phyloP scores from a whole-genome alignment of 2,329 filamentous ascomycete species.

The Graphiopsis chlorocephala region DNA sequence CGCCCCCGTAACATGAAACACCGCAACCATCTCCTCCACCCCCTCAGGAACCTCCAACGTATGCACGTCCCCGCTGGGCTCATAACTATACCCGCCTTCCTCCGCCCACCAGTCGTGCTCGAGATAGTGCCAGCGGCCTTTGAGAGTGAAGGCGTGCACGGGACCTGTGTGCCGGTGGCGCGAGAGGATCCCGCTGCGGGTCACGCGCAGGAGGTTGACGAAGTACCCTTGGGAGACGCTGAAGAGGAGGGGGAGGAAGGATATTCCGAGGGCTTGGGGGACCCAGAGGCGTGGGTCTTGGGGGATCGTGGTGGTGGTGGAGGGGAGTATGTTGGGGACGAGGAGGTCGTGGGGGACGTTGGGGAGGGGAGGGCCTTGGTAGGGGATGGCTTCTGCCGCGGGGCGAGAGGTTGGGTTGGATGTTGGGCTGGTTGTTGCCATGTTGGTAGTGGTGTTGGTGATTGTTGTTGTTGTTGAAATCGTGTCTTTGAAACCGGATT shows the following conservation, averaged over 20 bases:
- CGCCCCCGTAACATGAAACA: constrained; percentile 16
- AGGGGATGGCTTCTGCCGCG: neutral
- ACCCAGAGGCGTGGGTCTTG: neutral
- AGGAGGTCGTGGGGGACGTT: neutral
- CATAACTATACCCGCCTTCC: constrained; percentile 14
- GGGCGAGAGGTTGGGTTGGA: neutral
- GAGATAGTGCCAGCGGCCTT: constrained; percentile 6
- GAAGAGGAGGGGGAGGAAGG: constrained; percentile 5
- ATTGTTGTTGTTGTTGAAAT: neutral
- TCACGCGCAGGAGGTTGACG: constrained; percentile 3
- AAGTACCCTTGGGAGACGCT: constrained; percentile 6
- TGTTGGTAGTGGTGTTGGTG: neutral
- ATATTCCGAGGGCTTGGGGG: neutral
- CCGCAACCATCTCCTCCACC: constrained; percentile 15
- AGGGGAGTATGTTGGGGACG: neutral
- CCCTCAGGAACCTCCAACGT: constrained; percentile 17
- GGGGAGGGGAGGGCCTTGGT: neutral
- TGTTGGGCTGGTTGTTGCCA: neutral
- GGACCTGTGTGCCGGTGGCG: constrained; percentile 3
- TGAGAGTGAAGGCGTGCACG: neutral
- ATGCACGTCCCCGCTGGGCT: constrained; percentile 16
- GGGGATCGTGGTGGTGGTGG: neutral
- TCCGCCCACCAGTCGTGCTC: constrained; percentile 15
- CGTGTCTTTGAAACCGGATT: neutral
- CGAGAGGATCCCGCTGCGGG: neutral